Evolutionary conservation across 192 early-diverging fungal species (phyloP).

Genomic region (Backusella psychrophila): DNA sequence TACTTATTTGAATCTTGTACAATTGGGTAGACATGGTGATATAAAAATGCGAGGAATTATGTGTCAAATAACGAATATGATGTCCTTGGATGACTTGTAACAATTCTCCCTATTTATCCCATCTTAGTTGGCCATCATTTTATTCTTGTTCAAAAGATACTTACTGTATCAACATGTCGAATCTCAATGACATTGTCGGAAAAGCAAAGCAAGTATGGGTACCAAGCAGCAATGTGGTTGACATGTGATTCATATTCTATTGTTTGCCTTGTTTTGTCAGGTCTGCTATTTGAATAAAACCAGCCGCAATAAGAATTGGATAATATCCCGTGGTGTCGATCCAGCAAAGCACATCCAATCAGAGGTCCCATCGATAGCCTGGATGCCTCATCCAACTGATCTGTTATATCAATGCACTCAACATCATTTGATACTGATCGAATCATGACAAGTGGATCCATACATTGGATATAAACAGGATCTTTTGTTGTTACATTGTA

Average conservation of each 20-base stretch:
- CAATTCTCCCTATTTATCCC: slow-evolving; percentile 1
- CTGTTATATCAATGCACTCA: slow-evolving; percentile 1
- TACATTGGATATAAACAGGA: background rate
- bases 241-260: slow-evolving; percentile 11
- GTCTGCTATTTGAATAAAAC: background rate
- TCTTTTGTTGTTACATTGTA: background rate
- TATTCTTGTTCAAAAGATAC: background rate
- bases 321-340: background rate
- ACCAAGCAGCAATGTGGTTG: background rate
- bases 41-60: background rate
- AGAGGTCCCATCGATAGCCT: background rate
- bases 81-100: slow-evolving; percentile 17
- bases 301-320: background rate
- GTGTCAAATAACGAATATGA: slow-evolving; percentile 16
- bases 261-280: background rate
- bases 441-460: background rate
- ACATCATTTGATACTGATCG: background rate
- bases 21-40: background rate
- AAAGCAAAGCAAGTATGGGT: slow-evolving; percentile 14
- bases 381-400: background rate
- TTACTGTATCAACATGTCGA: slow-evolving; percentile 21
- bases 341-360: background rate
- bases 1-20: background rate
- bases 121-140: background rate
- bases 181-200: slow-evolving; percentile 18